Base-by-base conservation (phyloP, 495 filamentous ascomycete genomes). In the Hypoxylon lienhwacheense region DNA sequence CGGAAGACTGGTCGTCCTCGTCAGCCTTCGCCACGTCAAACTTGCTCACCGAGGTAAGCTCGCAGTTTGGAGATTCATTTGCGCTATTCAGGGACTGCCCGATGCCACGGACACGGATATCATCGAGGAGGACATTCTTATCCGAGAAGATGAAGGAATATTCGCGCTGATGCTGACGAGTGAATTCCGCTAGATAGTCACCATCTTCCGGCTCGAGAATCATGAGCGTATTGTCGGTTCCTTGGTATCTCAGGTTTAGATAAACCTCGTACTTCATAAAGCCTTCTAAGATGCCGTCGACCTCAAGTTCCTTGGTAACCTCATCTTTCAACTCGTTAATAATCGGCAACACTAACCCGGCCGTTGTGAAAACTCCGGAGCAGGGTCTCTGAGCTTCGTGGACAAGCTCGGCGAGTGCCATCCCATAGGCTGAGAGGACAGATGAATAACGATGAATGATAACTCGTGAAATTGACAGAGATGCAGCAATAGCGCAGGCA, bases 361-460 rank as follows among this genome's bases (percentile, higher is more conserved):
- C 19, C 3, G 35, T 33, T 6, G 19, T 43, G 11, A 51, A 33
- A 7, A 41, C 36, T 1, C 36, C 47, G 10, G 47, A 29, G 17
- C 25, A 20, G 10, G 88, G 88, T 56, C 86, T 84, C 59, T 90
- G 86, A 12, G 33, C 33, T 63, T 92, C 88, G 48, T 89, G 81
- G 14, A 91, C 87, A 11, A 91, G 86, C 66, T 92, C 88, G 6
- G 88, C 89, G 12, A 91, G 70, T 1, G 87, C 86, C 87, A 92
- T 91, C 1, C 88, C 88, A 53, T 91, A 92, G 4, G 88, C 88
- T 2, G 87, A 90, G 1, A 92, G 76, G 2, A 92, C 85, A 2
- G 87, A 90, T 2, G 88, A 91, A 61, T 90, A 90, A 40, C 83
- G 73, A 62, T 91, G 88, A 3, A 92, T 77, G 5, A 91, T 70